phyloP scores from a whole-genome alignment of 805 yeast species.

The Debaryomyces prosopidis region DNA sequence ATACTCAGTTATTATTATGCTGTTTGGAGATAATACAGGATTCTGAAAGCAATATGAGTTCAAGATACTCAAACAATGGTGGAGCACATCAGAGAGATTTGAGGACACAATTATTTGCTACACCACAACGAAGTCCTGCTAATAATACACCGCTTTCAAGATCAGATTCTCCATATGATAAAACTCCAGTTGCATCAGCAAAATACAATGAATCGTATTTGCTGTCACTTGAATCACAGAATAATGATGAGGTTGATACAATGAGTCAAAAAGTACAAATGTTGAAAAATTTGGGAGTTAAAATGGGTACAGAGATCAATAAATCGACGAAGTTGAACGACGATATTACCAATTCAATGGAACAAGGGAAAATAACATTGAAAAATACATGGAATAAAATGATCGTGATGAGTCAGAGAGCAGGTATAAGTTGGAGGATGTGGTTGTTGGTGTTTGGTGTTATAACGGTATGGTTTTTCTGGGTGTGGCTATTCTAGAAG shows the following conservation, averaged over 20 bases:
- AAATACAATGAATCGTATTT: slow-evolving; percentile 43
- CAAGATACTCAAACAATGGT: slow-evolving; percentile 27
- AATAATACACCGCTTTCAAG: slow-evolving; percentile 25
- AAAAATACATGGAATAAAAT: slow-evolving; percentile 43
- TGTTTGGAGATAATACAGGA: no score
- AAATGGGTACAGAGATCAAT: slow-evolving; percentile 46
- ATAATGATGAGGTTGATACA: slow-evolving; percentile 40
- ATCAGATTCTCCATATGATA: slow-evolving; percentile 41
- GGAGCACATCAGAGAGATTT: slow-evolving; percentile 44
- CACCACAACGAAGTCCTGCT: slow-evolving; percentile 15
- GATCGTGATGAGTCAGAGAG: slow-evolving; percentile 47
- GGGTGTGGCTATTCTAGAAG: slow-evolving; percentile 37
- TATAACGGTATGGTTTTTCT: slow-evolving; percentile 40
- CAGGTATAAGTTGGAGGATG: slow-evolving; percentile 47
- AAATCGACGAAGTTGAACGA: slow-evolving; percentile 41
- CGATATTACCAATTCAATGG: slow-evolving; percentile 40
- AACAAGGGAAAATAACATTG: slow-evolving; percentile 39
- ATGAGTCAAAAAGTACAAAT: slow-evolving; percentile 44
- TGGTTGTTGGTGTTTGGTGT: slow-evolving; percentile 41
- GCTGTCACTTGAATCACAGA: slow-evolving; percentile 45
- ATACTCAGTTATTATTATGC: no score
- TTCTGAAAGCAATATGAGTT: slow-evolving; percentile 17
- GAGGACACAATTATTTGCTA: slow-evolving; percentile 40
- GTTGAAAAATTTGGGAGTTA: slow-evolving; percentile 40
- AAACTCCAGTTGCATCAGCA: slow-evolving; percentile 23